phyloP scores from a whole-genome alignment of 192 early-diverging fungal genomes.

The Linnemannia exigua region DNA sequence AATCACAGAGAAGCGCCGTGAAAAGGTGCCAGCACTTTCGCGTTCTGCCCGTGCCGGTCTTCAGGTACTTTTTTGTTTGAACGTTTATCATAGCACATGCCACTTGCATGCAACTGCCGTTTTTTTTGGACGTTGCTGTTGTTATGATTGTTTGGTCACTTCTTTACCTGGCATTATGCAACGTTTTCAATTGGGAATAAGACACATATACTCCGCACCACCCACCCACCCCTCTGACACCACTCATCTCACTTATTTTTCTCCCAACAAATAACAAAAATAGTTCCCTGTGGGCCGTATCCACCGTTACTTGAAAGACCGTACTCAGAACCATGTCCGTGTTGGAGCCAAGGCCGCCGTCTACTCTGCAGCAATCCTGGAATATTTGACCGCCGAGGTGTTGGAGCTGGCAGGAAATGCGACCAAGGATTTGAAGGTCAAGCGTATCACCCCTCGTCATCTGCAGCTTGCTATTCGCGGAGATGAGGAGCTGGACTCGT shows the following conservation, averaged over 20 bases:
- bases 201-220: neutral
- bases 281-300: constrained; percentile 97
- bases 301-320: constrained; percentile 91
- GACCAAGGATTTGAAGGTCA: constrained; percentile 91
- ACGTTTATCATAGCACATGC: neutral
- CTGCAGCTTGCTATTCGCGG: constrained; percentile 93
- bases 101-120: neutral
- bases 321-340: constrained; percentile 83
- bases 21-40: constrained; percentile 67
- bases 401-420: constrained; percentile 95
- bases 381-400: constrained; percentile 95
- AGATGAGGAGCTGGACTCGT: constrained; percentile 91
- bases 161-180: neutral
- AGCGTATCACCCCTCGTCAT: constrained; percentile 92
- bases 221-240: neutral
- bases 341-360: constrained; percentile 94
- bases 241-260: neutral
- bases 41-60: constrained; percentile 73
- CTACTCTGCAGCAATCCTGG: constrained; percentile 91
- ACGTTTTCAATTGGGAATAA: neutral
- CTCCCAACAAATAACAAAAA: neutral
- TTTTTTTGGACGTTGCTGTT: neutral
- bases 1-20: constrained; percentile 56
- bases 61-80: constrained; percentile 58
- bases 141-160: neutral